These are phyloP conservation scores for Geotrichum aggregatum DNA, from an alignment of 1,139 yeast genomes.

Conservation along the genomic window DNA sequence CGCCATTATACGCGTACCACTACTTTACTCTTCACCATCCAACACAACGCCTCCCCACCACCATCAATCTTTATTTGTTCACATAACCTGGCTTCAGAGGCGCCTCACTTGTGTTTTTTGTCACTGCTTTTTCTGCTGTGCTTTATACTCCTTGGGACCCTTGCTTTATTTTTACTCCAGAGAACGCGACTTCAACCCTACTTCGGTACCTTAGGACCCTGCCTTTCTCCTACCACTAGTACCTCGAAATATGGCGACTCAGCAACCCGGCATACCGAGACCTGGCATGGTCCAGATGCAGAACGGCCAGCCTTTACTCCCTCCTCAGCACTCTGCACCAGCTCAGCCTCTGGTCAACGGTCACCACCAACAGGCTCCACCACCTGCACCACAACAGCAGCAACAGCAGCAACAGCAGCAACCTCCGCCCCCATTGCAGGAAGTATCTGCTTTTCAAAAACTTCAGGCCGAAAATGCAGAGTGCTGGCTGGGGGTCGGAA, in stretches of 20 bases:
- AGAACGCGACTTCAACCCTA: background rate
- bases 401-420: conserved; percentile 24
- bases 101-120: too few species aligned
- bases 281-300: conserved; percentile 5
- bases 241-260: conserved; percentile 4
- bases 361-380: conserved; percentile 3
- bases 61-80: background rate
- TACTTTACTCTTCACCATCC: background rate
- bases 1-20: background rate
- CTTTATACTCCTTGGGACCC: too few species aligned
- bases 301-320: conserved; percentile 7
- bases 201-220: background rate
- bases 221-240: background rate
- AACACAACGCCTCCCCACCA: background rate
- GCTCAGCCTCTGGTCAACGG: conserved; percentile 1
- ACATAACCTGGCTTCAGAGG: background rate
- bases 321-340: conserved; percentile 3
- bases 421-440: conserved; percentile 40
- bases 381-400: conserved; percentile 20
- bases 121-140: too few species aligned
- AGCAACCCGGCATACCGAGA: conserved; percentile 2
- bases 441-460: conserved; percentile 47
- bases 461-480: conserved; percentile 61
- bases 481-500: conserved; percentile 86
- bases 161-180: background rate